Evolutionary conservation across 495 filamentous ascomycete genomes (phyloP).

Genomic region (Penicillium silybi): DNA sequence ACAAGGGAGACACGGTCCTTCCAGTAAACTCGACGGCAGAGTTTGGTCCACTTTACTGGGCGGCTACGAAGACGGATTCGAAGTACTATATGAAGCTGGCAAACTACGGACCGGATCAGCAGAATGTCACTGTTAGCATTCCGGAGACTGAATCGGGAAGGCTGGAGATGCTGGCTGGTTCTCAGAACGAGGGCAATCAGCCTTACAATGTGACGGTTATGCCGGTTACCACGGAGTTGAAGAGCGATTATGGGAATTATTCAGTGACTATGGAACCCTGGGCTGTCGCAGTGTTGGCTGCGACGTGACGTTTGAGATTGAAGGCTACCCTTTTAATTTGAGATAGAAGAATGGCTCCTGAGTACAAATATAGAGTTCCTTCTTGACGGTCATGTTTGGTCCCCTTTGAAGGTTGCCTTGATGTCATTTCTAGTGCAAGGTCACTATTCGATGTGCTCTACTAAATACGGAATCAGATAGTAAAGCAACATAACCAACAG

Average conservation of each 20-base stretch:
- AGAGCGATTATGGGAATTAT: constrained; percentile 15
- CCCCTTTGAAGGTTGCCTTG: background rate
- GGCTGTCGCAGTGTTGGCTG: constrained; percentile 28
- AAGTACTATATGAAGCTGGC: constrained; percentile 34
- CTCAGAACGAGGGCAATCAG: constrained; percentile 16
- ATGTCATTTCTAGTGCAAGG: background rate
- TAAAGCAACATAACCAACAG: background rate
- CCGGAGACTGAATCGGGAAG: constrained; percentile 21
- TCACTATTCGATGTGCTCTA: background rate
- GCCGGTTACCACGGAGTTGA: constrained; percentile 10
- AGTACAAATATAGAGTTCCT: background rate
- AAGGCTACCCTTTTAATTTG: background rate
- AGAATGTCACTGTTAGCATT: constrained; percentile 24
- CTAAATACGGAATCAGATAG: background rate
- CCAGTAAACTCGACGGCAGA: constrained; percentile 36
- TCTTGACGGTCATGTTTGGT: background rate
- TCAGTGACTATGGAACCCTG: constrained; percentile 25
- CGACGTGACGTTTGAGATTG: constrained; percentile 7
- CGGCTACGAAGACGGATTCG: constrained; percentile 40
- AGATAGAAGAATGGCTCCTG: too few relatives aligned
- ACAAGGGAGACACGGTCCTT: constrained; percentile 54
- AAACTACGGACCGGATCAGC: constrained; percentile 22
- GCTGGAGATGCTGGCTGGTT: constrained; percentile 26
- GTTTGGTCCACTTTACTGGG: constrained; percentile 58
- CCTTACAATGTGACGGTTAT: constrained; percentile 20